Evolutionary conservation across 2,329 filamentous ascomycete genomes (phyloP).

Genomic region (Daldinia eschscholtzii): DNA sequence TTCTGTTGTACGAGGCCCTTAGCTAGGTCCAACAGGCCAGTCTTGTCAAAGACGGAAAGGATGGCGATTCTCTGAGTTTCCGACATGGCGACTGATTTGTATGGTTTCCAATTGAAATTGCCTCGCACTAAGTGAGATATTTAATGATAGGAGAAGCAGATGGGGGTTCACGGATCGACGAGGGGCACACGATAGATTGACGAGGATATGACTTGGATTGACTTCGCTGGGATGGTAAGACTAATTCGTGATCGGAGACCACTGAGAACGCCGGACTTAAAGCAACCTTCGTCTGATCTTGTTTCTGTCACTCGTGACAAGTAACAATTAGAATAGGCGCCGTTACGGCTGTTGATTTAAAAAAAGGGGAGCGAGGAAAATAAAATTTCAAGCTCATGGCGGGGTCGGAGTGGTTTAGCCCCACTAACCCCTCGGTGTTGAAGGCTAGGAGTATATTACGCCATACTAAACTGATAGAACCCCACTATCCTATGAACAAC

Average conservation of each 20-base stretch:
- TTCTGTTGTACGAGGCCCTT: constrained; percentile 90
- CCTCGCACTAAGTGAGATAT: constrained; percentile 12
- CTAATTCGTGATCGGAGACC: constrained; percentile 13
- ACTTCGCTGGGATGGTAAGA: constrained; percentile 10
- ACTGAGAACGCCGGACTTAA: background rate
- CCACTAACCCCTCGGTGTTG: constrained; percentile 28
- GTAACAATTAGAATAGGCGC: constrained; percentile 30
- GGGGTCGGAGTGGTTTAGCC: constrained; percentile 33
- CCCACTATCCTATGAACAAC: constrained; percentile 13
- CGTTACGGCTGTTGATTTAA: constrained; percentile 12
- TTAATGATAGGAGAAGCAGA: constrained; percentile 7
- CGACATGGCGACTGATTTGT: constrained; percentile 50
- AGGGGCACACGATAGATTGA: constrained; percentile 22
- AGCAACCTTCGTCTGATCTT: background rate
- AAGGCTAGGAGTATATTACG: background rate
- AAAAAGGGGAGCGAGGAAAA: constrained; percentile 16
- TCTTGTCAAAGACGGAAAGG: constrained; percentile 99
- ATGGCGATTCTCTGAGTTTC: constrained; percentile 78
- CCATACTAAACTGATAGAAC: constrained; percentile 3
- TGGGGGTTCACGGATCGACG: constrained; percentile 21
- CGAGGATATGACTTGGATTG: constrained; percentile 25
- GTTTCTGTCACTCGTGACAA: constrained; percentile 18
- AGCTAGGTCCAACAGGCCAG: constrained; percentile 89
- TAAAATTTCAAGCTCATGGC: constrained; percentile 38
- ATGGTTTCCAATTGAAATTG: constrained; percentile 24